A percentile compares a stretch with the other conserved stretches of the same genome.
phyloP scores from a whole-genome alignment of 495 filamentous ascomycete genomes.

The Sphaerosporella brunnea region DNA sequence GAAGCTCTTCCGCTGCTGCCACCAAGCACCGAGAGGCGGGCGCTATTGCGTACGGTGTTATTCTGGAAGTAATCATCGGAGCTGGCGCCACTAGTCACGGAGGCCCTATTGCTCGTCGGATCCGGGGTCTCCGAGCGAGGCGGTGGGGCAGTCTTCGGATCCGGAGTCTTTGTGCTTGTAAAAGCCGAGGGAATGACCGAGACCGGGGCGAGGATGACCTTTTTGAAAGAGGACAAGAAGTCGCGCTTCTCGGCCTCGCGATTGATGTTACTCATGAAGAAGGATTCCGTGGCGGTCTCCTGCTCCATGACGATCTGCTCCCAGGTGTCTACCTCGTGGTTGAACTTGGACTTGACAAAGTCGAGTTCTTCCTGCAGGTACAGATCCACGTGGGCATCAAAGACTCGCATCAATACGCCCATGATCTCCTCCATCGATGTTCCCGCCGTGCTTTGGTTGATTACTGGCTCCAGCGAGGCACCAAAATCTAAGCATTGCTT shows the following conservation, averaged over 20 bases:
- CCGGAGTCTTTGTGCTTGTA: not conserved
- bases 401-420: conserved; percentile 47
- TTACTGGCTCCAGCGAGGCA: conserved; percentile 42
- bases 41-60: not conserved
- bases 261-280: conserved; percentile 87
- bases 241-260: conserved; percentile 90
- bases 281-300: conserved; percentile 77
- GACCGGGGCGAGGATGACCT: conserved; percentile 97
- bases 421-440: conserved; percentile 40
- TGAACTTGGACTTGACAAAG: conserved; percentile 57
- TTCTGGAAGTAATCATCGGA: not conserved
- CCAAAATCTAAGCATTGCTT: conserved; percentile 65
- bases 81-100: not conserved
- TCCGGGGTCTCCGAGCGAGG: not conserved
- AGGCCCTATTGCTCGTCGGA: not conserved
- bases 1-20: not conserved
- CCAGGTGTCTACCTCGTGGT: conserved; percentile 64
- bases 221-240: conserved; percentile 91
- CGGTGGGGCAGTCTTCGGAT: not conserved
- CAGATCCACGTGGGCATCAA: conserved; percentile 81
- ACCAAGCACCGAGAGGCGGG: not conserved
- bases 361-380: conserved; percentile 89
- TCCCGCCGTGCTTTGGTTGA: conserved; percentile 32
- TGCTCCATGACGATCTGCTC: conserved; percentile 52
- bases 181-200: conserved; percentile 60